Evolutionary conservation across 2,329 filamentous ascomycete genomes (phyloP).

Genomic region (Dactylonectria estremocensis): DNA sequence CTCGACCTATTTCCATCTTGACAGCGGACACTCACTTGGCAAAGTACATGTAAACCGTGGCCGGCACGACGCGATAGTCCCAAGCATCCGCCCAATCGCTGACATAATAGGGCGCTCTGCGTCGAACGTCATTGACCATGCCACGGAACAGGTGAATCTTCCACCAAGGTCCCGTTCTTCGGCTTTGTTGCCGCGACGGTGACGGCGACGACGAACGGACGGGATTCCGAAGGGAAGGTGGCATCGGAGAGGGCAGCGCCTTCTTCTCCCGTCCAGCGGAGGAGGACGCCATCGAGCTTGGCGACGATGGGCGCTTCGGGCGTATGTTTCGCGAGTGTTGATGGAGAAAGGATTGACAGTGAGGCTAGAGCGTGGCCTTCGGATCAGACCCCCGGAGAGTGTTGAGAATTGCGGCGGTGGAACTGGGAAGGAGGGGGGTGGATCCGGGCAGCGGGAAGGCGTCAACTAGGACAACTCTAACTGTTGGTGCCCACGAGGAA

Average conservation of each 20-base stretch:
- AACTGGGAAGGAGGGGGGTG: conserved; percentile 1
- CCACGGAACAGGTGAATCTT: conserved; percentile 82
- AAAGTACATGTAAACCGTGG: conserved; percentile 95
- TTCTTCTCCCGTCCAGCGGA: conserved; percentile 9
- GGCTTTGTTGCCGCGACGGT: conserved; percentile 9
- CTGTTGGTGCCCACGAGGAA: neutral
- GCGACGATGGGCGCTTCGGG: neutral
- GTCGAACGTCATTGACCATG: conserved; percentile 83
- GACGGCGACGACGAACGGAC: conserved; percentile 13
- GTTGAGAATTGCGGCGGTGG: conserved; percentile 8
- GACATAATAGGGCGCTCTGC: conserved; percentile 82
- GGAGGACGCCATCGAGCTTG: conserved; percentile 11
- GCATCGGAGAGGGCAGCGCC: neutral
- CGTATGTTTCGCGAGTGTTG: neutral
- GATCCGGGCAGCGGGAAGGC: conserved; percentile 16
- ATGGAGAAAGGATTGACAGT: neutral
- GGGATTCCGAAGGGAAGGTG: conserved; percentile 5
- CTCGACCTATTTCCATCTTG: neutral
- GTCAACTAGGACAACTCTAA: conserved; percentile 6
- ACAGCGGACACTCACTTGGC: conserved; percentile 75
- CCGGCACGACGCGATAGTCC: conserved; percentile 91
- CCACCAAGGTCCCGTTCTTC: conserved; percentile 72
- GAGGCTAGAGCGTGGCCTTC: conserved; percentile 1
- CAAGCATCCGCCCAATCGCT: conserved; percentile 91
- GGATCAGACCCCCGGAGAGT: neutral